Evolutionary conservation across 768 basidiomycete genomes (phyloP), one percentile per base, ranked within the genome.

Genomic region (Amanita muscaria): DNA sequence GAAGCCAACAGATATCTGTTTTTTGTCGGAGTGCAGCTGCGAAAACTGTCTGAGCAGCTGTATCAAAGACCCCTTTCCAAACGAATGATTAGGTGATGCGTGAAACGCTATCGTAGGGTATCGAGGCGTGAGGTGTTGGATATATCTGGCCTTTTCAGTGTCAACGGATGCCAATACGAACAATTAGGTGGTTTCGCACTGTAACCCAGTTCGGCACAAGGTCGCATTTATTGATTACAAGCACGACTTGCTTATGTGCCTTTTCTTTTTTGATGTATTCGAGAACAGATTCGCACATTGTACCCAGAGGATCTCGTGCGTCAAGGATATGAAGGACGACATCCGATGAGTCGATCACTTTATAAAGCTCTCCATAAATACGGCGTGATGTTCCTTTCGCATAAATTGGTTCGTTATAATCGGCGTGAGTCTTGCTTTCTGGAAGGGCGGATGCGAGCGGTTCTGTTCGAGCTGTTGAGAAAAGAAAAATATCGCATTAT

Each of bases 201-300:
- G 94, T 97, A 32, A 96, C 94, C 94, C 94, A 99, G 55, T 90
- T 96, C 5, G 94, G 96, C 10, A 99, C 93, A 44, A 99, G 67
- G 64, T 99, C 94, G 59, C 94, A 96, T 68, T 99, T 99, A 72
- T 99, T 99, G 55, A 99, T 80, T 42, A 99, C 76, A 46, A 97
- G 80, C 3, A 99, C 88, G 47, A 99, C 78, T 64, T 98, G 94
- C 64, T 99, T 99, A 66, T 96, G 91, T 16, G 88, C 75, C 64
- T 97, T 97, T 67, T 99, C 94, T 64, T 96, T 98, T 56, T 79
- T 80, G 56, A 99, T 73, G 55, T 85, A 96, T 50, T 92, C 89
- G 40, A 98, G 74, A 11, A 96, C 87, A 10, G 87, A 90, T 59
- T 92, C 83, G 64, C 94, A 99, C 59, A 94, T 75, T 22, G 96